These are phyloP conservation scores for Geosmithia morbida DNA, from an alignment of 2,329 filamentous ascomycete genomes.

Conservation along the genomic window DNA sequence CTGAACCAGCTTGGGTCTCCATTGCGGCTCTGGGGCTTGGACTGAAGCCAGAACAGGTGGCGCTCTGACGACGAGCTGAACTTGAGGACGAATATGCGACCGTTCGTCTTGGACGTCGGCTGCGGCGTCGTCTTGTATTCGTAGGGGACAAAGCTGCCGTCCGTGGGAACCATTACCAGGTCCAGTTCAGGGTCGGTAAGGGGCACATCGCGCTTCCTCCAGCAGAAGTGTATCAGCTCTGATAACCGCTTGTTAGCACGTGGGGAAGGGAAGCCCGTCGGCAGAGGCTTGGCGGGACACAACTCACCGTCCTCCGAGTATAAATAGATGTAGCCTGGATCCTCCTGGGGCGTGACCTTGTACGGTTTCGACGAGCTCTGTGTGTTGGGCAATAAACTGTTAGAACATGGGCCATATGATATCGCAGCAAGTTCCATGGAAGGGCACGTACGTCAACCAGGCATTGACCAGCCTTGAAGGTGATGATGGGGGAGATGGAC, in stretches of 20 bases:
- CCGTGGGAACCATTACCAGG: conserved; percentile 83
- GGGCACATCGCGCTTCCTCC: conserved; percentile 60
- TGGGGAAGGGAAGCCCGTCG: neutral
- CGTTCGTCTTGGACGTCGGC: conserved; percentile 55
- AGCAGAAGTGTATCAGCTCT: conserved; percentile 68
- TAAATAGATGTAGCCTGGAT: conserved; percentile 80
- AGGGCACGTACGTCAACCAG: conserved; percentile 57
- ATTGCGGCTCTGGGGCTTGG: conserved; percentile 59
- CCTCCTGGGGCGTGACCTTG: conserved; percentile 59
- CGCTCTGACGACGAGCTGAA: conserved; percentile 86
- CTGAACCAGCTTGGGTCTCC: conserved; percentile 69
- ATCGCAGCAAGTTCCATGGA: neutral
- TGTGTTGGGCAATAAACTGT: conserved; percentile 6
- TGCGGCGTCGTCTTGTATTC: conserved; percentile 42
- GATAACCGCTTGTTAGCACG: neutral
- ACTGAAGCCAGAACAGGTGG: conserved; percentile 94
- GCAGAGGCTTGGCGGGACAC: neutral
- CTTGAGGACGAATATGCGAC: conserved; percentile 84
- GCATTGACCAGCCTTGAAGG: conserved; percentile 91
- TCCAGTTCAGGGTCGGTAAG: conserved; percentile 68
- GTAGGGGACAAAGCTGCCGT: conserved; percentile 79
- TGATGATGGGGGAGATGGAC: conserved; percentile 77
- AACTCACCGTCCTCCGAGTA: conserved; percentile 72
- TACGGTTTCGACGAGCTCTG: conserved; percentile 39
- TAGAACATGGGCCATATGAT: conserved; percentile 5